phyloP scores from a whole-genome alignment of 148 eudicot genomes.

The Vaccinium myrtillus region DNA sequence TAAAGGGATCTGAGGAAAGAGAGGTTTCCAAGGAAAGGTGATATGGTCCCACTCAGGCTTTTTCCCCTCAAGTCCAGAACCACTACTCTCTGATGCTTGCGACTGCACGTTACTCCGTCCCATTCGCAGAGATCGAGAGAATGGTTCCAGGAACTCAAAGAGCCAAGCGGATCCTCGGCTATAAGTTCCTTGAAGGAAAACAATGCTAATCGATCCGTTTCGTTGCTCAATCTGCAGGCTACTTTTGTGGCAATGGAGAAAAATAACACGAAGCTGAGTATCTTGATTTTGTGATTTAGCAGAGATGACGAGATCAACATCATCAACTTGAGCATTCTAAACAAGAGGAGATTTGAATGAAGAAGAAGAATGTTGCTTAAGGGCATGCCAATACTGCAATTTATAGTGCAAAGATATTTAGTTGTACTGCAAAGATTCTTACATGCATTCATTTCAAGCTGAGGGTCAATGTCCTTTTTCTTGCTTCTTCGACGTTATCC shows the following conservation, averaged over 20 bases:
- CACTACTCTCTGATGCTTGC: conserved; percentile 1
- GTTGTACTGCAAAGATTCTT: too few relatives aligned
- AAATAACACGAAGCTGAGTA: background rate
- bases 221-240: background rate
- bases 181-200: background rate
- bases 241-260: background rate
- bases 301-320: background rate
- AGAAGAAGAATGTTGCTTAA: too few relatives aligned
- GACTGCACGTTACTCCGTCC: conserved; percentile 8
- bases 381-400: too few relatives aligned
- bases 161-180: background rate
- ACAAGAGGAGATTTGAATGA: too few relatives aligned
- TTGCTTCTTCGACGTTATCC: too few relatives aligned
- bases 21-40: background rate
- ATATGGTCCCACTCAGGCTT: background rate
- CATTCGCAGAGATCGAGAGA: conserved; percentile 4
- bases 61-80: background rate
- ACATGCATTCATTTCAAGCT: too few relatives aligned
- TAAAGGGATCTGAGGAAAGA: background rate
- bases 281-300: background rate
- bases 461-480: too few relatives aligned
- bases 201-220: background rate
- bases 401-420: too few relatives aligned
- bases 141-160: background rate
- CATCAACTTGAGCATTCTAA: too few relatives aligned